A percentile compares a stretch with the other conserved stretches of the same genome.
Conservation (phyloP, 2,329 filamentous ascomycete species). For the Aspergillus latus region DNA sequence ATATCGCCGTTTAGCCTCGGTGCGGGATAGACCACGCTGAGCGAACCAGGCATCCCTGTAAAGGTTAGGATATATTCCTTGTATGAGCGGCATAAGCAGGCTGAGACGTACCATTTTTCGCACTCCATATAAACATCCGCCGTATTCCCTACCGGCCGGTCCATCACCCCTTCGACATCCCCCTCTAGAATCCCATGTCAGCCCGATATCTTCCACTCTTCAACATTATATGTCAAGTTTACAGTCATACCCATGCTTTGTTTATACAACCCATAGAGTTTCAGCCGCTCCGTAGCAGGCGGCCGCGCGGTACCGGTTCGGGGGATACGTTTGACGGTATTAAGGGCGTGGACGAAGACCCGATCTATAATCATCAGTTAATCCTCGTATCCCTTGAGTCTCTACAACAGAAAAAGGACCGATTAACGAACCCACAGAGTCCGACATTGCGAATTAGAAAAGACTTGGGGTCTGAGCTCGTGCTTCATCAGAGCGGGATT, state of each 20-base stretch:
- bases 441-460: conserved; percentile 40
- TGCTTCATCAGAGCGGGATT: conserved; percentile 37
- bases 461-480: conserved; percentile 18
- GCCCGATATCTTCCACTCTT: not conserved
- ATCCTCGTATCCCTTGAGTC: not conserved
- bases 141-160: conserved; percentile 63
- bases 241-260: conserved; percentile 75
- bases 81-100: not conserved
- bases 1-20: conserved; percentile 91
- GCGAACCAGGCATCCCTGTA: conserved; percentile 87
- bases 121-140: conserved; percentile 55
- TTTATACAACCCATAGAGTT: conserved; percentile 97
- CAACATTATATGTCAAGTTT: not conserved
- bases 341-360: conserved; percentile 98
- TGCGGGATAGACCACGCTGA: conserved; percentile 77
- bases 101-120: conserved; percentile 62
- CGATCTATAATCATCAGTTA: conserved; percentile 57
- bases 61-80: not conserved
- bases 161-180: conserved; percentile 91
- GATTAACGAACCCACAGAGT: conserved; percentile 46
- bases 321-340: conserved; percentile 96
- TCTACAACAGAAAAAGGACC: not conserved
- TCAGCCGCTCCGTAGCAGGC: conserved; percentile 78
- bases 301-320: conserved; percentile 89
- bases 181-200: conserved; percentile 61